Evolutionary conservation across 345 rosid genomes (phyloP).

Genomic region (Anastatica hierochuntica): DNA sequence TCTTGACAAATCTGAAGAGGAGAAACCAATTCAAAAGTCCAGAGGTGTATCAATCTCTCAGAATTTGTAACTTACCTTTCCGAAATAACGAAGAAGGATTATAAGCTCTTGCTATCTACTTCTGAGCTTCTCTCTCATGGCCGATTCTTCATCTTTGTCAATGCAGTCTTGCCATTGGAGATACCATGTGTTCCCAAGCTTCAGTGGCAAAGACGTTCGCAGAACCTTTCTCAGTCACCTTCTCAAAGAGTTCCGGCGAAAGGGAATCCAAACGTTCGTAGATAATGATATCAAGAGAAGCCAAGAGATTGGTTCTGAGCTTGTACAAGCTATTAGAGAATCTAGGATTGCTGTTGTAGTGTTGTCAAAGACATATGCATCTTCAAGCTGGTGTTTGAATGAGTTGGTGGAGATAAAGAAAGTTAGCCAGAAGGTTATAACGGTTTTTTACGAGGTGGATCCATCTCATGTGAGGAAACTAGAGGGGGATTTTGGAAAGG

Average conservation of each 20-base stretch:
- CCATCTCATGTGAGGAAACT: constrained; percentile 19
- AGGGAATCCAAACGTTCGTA: constrained; percentile 11
- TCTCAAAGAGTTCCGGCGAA: constrained; percentile 6
- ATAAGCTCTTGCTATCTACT: too few species aligned
- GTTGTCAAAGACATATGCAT: constrained; percentile 4
- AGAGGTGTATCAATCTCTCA: too few species aligned
- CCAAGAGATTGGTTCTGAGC: constrained; percentile 10
- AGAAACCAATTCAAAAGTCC: too few species aligned
- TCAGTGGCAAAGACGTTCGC: constrained; percentile 13
- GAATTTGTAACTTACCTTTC: too few species aligned
- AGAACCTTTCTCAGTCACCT: constrained; percentile 22
- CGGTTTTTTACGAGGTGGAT: constrained; percentile 10
- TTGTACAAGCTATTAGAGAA: constrained; percentile 5
- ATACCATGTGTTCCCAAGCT: constrained; percentile 16
- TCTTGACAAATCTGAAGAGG: too few species aligned
- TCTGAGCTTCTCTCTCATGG: too few species aligned
- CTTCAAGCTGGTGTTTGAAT: constrained; percentile 14
- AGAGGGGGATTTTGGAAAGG: constrained; percentile 5
- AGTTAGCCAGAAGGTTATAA: not conserved
- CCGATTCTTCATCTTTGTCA: too few species aligned
- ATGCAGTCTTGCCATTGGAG: too few species aligned
- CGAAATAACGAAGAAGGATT: too few species aligned
- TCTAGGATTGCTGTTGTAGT: constrained; percentile 9
- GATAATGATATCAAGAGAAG: constrained; percentile 15
- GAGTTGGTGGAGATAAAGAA: constrained; percentile 13